These are phyloP conservation scores for Choanephora cucurbitarum DNA, from an alignment of 371 early-diverging fungal genomes.

Conservation along the genomic window DNA sequence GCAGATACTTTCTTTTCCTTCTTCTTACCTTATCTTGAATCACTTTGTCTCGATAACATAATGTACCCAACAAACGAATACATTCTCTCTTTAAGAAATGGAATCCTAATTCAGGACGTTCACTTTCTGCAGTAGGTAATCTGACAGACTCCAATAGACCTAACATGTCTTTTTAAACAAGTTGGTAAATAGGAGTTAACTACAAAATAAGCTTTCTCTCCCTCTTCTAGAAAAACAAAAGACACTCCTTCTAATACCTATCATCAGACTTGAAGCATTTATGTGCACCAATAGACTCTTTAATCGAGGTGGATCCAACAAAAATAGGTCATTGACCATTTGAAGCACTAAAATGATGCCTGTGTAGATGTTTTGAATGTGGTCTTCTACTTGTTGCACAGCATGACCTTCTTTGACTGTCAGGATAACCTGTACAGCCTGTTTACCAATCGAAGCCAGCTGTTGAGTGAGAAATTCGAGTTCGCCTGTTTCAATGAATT, in stretches of 20 bases:
- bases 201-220: no score
- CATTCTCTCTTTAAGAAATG: slow-evolving; percentile 61
- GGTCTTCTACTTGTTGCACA: slow-evolving; percentile 32
- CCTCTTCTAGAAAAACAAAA: no score
- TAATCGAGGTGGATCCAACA: slow-evolving; percentile 17
- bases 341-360: slow-evolving; percentile 50
- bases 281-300: slow-evolving; percentile 16
- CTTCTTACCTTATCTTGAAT: slow-evolving; percentile 54
- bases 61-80: slow-evolving; percentile 49
- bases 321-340: slow-evolving; percentile 37
- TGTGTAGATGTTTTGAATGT: slow-evolving; percentile 48
- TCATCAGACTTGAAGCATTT: slow-evolving; percentile 17
- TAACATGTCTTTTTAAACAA: slow-evolving; percentile 25
- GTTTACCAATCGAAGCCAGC: slow-evolving; percentile 28
- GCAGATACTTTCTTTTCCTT: background rate
- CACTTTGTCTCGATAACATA: slow-evolving; percentile 46
- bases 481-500: slow-evolving; percentile 30
- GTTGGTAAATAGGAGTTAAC: background rate
- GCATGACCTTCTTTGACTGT: slow-evolving; percentile 25
- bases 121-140: slow-evolving; percentile 26
- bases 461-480: slow-evolving; percentile 28
- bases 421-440: slow-evolving; percentile 38
- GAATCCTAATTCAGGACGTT: slow-evolving; percentile 46
- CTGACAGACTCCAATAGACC: slow-evolving; percentile 36
- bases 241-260: slow-evolving; percentile 24